A percentile compares a stretch with the other conserved stretches of the same genome.
These are phyloP conservation scores for Pyrus pyrifolia DNA, from an alignment of 306 rosid species.

Conservation along the genomic window DNA sequence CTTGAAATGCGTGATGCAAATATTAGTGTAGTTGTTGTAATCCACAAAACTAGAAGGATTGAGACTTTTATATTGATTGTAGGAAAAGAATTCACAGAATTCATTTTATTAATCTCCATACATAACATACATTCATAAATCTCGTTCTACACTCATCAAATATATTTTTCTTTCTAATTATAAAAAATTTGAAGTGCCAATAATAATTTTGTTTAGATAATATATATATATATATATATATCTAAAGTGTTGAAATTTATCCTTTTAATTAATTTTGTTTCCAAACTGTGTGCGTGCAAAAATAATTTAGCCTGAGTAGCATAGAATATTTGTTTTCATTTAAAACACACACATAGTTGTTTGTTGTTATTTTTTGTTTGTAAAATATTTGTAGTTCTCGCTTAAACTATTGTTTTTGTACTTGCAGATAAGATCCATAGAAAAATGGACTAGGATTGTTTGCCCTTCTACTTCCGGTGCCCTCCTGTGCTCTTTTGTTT, in stretches of 20 bases:
- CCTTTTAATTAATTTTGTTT: not conserved
- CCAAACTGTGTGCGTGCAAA: not conserved
- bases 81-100: no score
- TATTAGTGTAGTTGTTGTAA: no score
- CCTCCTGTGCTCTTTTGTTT: no score
- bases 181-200: accelerated
- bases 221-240: not conserved
- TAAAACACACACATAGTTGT: not conserved
- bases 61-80: no score
- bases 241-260: not conserved
- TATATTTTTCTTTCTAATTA: no score
- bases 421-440: constrained; percentile 62
- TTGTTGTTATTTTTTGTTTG: not conserved
- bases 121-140: no score
- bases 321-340: not conserved
- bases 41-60: no score
- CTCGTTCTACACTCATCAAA: no score
- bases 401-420: not conserved
- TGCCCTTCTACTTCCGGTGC: no score
- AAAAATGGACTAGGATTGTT: constrained; percentile 13
- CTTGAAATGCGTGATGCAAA: no score
- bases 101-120: no score
- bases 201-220: no score
- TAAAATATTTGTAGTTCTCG: not conserved
- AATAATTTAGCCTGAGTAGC: not conserved